Percentiles rank a stretch among this genome's conserved stretches.
phyloP scores from a whole-genome alignment of 2,329 filamentous ascomycete species.

The Paramyrothecium roridum region DNA sequence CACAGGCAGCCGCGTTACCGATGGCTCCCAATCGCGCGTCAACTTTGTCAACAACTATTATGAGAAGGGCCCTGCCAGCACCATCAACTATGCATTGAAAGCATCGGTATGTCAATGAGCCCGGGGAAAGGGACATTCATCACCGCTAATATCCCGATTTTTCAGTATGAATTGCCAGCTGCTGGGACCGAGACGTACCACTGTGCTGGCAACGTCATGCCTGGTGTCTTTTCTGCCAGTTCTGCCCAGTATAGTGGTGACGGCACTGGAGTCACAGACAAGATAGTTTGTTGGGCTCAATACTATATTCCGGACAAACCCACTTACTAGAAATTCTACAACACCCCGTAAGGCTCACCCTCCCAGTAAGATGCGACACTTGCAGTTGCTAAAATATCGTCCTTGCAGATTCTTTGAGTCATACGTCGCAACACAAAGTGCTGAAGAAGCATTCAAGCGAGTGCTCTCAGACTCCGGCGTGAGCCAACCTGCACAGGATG shows the following conservation, averaged over 20 bases:
- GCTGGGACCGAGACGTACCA: too few relatives aligned
- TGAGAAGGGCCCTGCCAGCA: constrained; percentile 25
- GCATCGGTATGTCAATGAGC: too few relatives aligned
- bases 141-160: too few relatives aligned
- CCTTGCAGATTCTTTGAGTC: constrained; percentile 24
- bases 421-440: constrained; percentile 21
- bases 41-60: constrained; percentile 30
- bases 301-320: constrained; percentile 20
- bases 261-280: constrained; percentile 11
- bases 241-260: constrained; percentile 19
- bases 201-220: constrained; percentile 28
- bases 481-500: constrained; percentile 25
- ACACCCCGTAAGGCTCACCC: constrained; percentile 6
- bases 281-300: constrained; percentile 27
- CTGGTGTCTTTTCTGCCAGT: constrained; percentile 20
- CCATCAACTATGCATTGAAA: constrained; percentile 17
- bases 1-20: constrained; percentile 21
- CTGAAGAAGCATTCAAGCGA: constrained; percentile 29
- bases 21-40: constrained; percentile 24
- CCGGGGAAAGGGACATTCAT: too few relatives aligned
- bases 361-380: neutral
- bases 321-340: constrained; percentile 25
- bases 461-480: constrained; percentile 28
- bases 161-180: too few relatives aligned
- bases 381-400: neutral